Percentiles rank a stretch among this genome's conserved stretches.
phyloP scores from a whole-genome alignment of 768 basidiomycete species.

The Suillus subluteus region DNA sequence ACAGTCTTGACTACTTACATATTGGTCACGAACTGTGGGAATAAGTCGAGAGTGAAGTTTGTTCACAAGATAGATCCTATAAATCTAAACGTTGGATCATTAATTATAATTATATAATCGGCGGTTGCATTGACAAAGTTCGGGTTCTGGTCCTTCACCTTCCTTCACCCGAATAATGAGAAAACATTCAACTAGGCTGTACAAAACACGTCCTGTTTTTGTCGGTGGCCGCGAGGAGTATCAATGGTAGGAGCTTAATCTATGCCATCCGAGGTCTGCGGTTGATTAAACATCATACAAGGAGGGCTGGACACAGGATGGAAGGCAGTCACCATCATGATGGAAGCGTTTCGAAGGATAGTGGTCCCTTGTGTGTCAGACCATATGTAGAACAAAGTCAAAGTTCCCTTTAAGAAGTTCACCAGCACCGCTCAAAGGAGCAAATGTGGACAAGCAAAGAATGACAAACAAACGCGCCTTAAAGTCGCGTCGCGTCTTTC shows the following conservation, averaged over 20 bases:
- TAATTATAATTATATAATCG: background rate
- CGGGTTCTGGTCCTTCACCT: no score
- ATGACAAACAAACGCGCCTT: slow-evolving; percentile 12
- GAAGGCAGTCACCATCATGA: background rate
- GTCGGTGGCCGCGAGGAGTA: background rate
- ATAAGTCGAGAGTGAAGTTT: background rate
- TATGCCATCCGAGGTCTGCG: background rate
- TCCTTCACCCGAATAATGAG: no score
- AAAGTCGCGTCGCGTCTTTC: slow-evolving; percentile 9
- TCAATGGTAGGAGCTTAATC: background rate
- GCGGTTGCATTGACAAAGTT: no score
- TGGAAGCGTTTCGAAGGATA: background rate
- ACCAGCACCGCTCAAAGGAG: no score
- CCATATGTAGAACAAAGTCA: background rate
- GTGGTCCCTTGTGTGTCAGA: background rate
- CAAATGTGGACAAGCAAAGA: slow-evolving; percentile 6
- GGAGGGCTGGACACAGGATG: background rate
- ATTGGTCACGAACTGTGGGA: background rate
- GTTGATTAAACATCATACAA: background rate
- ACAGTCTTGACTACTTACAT: no score
- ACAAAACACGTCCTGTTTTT: no score
- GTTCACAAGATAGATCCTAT: background rate
- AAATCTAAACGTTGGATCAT: background rate
- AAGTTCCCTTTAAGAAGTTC: background rate
- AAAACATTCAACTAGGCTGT: no score